Base-by-base conservation (phyloP, 495 filamentous ascomycete species). In the Cercophora sp. region DNA sequence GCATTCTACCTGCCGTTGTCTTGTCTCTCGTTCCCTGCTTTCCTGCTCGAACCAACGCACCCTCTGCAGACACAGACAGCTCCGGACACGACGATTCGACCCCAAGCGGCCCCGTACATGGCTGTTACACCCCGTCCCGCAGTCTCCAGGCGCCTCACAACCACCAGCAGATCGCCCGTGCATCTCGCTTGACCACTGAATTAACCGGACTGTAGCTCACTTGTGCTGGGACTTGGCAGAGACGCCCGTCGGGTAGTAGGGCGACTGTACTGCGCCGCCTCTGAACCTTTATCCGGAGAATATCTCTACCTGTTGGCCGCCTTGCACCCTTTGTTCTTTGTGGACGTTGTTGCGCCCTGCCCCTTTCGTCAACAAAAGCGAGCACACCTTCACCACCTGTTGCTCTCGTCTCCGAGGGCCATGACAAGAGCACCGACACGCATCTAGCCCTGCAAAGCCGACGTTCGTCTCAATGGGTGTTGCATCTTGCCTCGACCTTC, bases 391-490 rank as follows among this genome's bases (percentile, higher is more conserved):
- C n/a, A n/a, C n/a, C n/a, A 20, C 29, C 27, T 34, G 24, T 15
- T 19, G 3, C 52, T 41, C 19, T 39, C 43, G 22, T 24, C 31
- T 53, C 45, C 31, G 58, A 45, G 48, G 44, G 51, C 47, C 34
- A 60, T 56, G 56, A 58, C 47, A 55, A 49, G 22, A 54, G 53
- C 43, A 48, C 58, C 25, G 45, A 56, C 49, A 56, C 51, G n/a
- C 36, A 37, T 29, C 49, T 57, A 18, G 29, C 27, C 32, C 41
- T 34, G 50, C 26, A 37, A 41, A 48, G 44, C 25, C 49, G 34
- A 52, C 46, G 48, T 58, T 63, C 50, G 58, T 72, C 67, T 70
- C 72, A 73, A 77, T 77, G 73, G 73, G 72, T 63, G 67, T 77
- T 72, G 55, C 64, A 63, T 61, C 64, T 61, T 68, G 57, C 49